Conservation (phyloP, 2,329 filamentous ascomycete species). For the Clonostachys chloroleuca region DNA sequence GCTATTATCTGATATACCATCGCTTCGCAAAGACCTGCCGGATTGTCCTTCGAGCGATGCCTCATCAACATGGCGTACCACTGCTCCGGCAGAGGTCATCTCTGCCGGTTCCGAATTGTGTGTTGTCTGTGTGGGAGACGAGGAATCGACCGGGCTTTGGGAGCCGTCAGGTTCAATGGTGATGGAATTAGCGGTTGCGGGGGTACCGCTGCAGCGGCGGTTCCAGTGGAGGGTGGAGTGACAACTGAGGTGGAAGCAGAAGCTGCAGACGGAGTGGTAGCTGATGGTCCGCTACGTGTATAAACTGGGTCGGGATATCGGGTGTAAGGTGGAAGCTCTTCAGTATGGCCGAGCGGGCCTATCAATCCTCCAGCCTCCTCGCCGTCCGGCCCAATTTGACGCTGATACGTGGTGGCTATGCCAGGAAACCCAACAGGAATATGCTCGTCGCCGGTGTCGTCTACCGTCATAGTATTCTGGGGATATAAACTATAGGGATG, state of each 20-base stretch:
- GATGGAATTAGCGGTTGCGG: neutral
- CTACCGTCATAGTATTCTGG: constrained; percentile 60
- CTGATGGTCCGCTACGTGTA: constrained; percentile 41
- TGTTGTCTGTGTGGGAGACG: neutral
- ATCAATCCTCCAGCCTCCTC: constrained; percentile 86
- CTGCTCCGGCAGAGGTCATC: neutral
- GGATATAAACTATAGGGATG: constrained; percentile 87
- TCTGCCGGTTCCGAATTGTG: constrained; percentile 1
- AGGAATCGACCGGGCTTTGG: neutral
- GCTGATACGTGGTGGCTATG: constrained; percentile 60
- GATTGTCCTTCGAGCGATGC: neutral
- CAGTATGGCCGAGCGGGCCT: constrained; percentile 81
- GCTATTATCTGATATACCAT: constrained; percentile 22
- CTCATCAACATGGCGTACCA: no score
- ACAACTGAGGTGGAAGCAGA: constrained; percentile 1
- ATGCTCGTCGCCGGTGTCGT: constrained; percentile 35
- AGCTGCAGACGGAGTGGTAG: constrained; percentile 5
- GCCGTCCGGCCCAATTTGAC: constrained; percentile 71
- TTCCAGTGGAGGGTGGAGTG: neutral
- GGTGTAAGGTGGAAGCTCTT: constrained; percentile 88
- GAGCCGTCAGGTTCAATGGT: neutral
- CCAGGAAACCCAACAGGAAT: constrained; percentile 76
- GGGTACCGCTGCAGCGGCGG: constrained; percentile 1
- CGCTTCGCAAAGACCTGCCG: neutral
- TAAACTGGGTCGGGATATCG: constrained; percentile 76